These are phyloP conservation scores for Jatropha curcas DNA, from an alignment of 345 rosid species.

Conservation along the genomic window DNA sequence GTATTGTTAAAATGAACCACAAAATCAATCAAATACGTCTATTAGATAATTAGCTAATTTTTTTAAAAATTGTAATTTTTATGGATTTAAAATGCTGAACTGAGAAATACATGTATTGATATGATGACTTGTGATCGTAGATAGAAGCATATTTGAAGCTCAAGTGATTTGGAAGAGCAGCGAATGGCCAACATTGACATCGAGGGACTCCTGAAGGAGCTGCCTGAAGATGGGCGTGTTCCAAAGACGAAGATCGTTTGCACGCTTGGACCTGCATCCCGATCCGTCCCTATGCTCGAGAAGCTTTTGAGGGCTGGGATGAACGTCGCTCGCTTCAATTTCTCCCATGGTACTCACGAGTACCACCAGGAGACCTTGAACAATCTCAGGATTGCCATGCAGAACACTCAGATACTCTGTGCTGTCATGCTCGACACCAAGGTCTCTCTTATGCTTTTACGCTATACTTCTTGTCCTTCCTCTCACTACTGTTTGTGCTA, in stretches of 20 bases:
- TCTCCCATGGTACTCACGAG: constrained; percentile 95
- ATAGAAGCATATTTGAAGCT: neutral
- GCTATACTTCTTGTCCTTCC: neutral
- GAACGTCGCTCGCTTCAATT: constrained; percentile 98
- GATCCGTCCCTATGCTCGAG: constrained; percentile 77
- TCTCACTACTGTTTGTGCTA: neutral
- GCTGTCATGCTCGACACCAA: constrained; percentile 42
- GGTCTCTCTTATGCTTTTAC: constrained; percentile 8
- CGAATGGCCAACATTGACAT: constrained; percentile 89
- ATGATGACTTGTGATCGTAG: neutral
- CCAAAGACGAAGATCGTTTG: constrained; percentile 91
- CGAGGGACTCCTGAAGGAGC: constrained; percentile 69
- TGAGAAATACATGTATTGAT: neutral
- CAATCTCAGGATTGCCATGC: constrained; percentile 56
- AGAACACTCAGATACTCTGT: constrained; percentile 27
- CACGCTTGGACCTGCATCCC: constrained; percentile 92
- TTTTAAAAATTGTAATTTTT: no score
- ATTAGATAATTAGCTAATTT: neutral
- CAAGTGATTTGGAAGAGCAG: constrained; percentile 3
- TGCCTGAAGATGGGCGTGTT: constrained; percentile 53
- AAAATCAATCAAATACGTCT: neutral
- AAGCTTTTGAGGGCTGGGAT: constrained; percentile 90
- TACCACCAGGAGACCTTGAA: constrained; percentile 85
- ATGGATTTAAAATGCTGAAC: neutral
- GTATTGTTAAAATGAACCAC: neutral